These are phyloP conservation scores for Fragaria iinumae DNA, from an alignment of 306 rosid species.

Conservation along the genomic window DNA sequence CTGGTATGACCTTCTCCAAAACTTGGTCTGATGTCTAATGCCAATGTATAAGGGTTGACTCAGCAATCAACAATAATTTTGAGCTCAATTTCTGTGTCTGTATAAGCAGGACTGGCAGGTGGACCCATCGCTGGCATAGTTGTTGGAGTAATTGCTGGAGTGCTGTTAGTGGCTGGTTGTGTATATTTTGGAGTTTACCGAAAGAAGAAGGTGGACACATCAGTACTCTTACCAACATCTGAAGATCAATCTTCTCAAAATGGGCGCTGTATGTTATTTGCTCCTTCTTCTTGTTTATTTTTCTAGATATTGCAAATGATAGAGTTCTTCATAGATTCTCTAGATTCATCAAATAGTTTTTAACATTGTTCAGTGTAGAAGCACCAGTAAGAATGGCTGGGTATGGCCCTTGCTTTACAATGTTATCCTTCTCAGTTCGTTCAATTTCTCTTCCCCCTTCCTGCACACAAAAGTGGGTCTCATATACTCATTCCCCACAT, in stretches of 20 bases:
- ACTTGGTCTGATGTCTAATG: constrained; percentile 28
- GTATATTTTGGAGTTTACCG: constrained; percentile 47
- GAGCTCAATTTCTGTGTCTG: constrained; percentile 39
- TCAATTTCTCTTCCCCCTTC: background rate
- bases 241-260: constrained; percentile 45
- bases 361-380: background rate
- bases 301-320: constrained; percentile 14
- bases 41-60: constrained; percentile 22
- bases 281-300: background rate
- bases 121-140: constrained; percentile 73
- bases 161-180: constrained; percentile 52
- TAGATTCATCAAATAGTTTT: background rate
- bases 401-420: background rate
- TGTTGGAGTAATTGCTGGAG: constrained; percentile 52
- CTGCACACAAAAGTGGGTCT: background rate
- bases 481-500: background rate
- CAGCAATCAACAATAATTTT: constrained; percentile 23
- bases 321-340: background rate
- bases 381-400: background rate
- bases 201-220: constrained; percentile 42
- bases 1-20: constrained; percentile 53
- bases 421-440: background rate
- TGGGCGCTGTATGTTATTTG: constrained; percentile 42
- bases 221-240: constrained; percentile 30
- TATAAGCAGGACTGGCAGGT: constrained; percentile 60